Conservation (phyloP, 106 monocot species). For the Amphibolis antarctica region DNA sequence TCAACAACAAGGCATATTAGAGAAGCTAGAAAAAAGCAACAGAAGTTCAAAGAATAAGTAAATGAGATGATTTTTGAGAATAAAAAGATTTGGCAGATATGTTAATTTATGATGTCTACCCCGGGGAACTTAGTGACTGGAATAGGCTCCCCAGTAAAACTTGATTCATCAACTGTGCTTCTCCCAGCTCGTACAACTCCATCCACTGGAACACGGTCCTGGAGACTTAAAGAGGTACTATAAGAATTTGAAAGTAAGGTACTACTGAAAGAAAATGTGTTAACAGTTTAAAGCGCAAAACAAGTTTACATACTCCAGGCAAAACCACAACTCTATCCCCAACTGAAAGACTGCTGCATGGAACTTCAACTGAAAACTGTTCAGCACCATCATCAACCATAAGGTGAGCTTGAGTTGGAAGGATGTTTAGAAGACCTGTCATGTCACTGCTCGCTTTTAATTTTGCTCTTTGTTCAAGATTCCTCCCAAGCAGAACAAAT, state of each 20-base stretch:
- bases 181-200: slow-evolving; percentile 86
- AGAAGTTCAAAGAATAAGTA: too few relatives aligned
- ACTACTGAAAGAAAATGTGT: neutral
- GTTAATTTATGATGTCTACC: slow-evolving; percentile 22
- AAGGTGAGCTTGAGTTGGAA: slow-evolving; percentile 88
- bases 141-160: slow-evolving; percentile 93
- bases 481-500: slow-evolving; percentile 93
- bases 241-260: neutral
- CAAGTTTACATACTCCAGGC: slow-evolving; percentile 55
- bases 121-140: slow-evolving; percentile 88
- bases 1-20: neutral
- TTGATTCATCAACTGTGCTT: slow-evolving; percentile 97
- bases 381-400: slow-evolving; percentile 35
- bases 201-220: slow-evolving; percentile 99
- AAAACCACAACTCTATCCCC: slow-evolving; percentile 82
- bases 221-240: slow-evolving; percentile 4
- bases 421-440: slow-evolving; percentile 90
- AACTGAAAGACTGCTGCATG: slow-evolving; percentile 65
- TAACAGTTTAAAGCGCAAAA: neutral
- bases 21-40: neutral
- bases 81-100: neutral
- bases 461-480: slow-evolving; percentile 98
- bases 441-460: slow-evolving; percentile 98
- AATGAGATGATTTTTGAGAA: neutral
- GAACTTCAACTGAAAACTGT: slow-evolving; percentile 65